Evolutionary conservation across 2,329 filamentous ascomycete genomes (phyloP).

Genomic region (Aureobasidium sp.): DNA sequence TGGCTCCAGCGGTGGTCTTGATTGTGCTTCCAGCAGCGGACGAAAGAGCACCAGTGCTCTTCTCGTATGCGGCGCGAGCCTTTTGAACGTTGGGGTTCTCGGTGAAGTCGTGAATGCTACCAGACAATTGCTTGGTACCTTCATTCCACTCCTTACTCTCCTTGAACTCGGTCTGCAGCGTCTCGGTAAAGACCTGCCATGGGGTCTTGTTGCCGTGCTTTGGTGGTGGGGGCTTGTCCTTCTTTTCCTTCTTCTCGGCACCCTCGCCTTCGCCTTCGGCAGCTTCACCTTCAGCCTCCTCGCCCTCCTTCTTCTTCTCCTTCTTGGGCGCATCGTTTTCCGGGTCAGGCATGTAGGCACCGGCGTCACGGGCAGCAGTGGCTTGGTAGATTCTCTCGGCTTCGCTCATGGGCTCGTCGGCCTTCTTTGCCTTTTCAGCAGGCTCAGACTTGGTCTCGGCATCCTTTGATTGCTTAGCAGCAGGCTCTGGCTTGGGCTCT

Average conservation of each 20-base stretch:
- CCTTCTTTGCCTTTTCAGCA: slow-evolving; percentile 21
- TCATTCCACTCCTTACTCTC: slow-evolving; percentile 99
- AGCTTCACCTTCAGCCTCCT: slow-evolving; percentile 33
- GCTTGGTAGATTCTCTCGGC: slow-evolving; percentile 12
- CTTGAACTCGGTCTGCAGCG: slow-evolving; percentile 88
- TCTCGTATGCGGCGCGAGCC: slow-evolving; percentile 78
- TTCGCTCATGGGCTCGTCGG: slow-evolving; percentile 17
- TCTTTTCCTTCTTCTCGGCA: slow-evolving; percentile 48
- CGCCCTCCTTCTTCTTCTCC: slow-evolving; percentile 20
- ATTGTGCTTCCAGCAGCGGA: slow-evolving; percentile 71
- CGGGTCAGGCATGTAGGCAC: slow-evolving; percentile 27
- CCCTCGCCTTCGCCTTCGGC: slow-evolving; percentile 37
- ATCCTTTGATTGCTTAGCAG: slow-evolving; percentile 14
- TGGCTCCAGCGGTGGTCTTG: slow-evolving; percentile 74
- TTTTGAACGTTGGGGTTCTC: slow-evolving; percentile 87
- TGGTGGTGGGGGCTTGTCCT: slow-evolving; percentile 74
- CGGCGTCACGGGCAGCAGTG: slow-evolving; percentile 24
- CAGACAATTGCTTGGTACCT: slow-evolving; percentile 87
- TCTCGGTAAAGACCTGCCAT: slow-evolving; percentile 98
- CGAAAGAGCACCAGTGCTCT: slow-evolving; percentile 74
- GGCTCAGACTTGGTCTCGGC: slow-evolving; percentile 26
- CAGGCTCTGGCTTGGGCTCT: slow-evolving; percentile 30
- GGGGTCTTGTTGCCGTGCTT: slow-evolving; percentile 97
- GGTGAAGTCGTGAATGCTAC: slow-evolving; percentile 79
- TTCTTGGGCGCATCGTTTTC: slow-evolving; percentile 31